These are phyloP conservation scores for Claviceps fusiformis DNA, from an alignment of 2,329 filamentous ascomycete genomes.

Conservation along the genomic window DNA sequence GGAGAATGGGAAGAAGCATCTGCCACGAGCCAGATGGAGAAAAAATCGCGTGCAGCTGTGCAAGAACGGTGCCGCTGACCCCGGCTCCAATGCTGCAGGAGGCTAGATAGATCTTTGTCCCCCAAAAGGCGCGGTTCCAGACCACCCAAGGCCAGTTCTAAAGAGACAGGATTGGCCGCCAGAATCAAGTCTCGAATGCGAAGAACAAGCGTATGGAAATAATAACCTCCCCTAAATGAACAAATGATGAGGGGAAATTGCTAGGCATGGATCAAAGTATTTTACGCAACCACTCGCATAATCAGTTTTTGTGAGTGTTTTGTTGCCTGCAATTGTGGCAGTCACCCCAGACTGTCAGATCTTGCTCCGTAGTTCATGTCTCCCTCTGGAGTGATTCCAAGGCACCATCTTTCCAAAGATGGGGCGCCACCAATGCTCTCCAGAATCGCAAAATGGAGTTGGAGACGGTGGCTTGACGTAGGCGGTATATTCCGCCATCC, in stretches of 20 bases:
- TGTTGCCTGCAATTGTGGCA: background rate
- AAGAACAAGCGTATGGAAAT: background rate
- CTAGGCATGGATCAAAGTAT: background rate
- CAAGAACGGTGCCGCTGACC: background rate
- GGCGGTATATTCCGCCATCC: slow-evolving; percentile 3
- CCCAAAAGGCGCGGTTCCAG: background rate
- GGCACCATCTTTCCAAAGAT: background rate
- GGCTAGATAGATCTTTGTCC: background rate
- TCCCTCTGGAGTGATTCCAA: background rate
- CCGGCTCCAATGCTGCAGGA: background rate
- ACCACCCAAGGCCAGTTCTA: background rate
- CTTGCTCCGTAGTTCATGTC: background rate
- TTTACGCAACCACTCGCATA: background rate
- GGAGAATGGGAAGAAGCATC: background rate
- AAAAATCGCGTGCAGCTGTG: background rate
- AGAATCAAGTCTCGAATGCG: background rate
- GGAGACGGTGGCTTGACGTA: slow-evolving; percentile 1
- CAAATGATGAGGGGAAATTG: background rate
- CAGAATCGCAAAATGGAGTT: background rate
- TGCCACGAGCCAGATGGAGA: background rate
- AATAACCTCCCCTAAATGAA: background rate
- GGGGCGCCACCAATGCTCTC: background rate
- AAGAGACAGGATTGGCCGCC: background rate
- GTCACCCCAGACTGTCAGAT: background rate
- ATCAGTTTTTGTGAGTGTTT: background rate